phyloP scores from a whole-genome alignment of 148 eudicot species.

The Fagopyrum esculentum region DNA sequence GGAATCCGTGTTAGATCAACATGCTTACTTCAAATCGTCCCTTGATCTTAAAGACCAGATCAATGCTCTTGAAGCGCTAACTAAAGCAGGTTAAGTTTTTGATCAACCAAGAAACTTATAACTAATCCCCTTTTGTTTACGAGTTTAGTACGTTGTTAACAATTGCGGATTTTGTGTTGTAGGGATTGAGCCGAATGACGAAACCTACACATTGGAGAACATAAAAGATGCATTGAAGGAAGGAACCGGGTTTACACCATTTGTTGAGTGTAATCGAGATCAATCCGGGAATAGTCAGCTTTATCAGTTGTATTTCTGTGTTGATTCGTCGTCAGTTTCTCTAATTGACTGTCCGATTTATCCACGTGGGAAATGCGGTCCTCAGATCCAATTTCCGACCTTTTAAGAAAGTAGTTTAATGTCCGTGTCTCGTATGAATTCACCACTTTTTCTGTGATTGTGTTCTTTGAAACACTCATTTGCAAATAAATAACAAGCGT shows the following conservation, averaged over 20 bases:
- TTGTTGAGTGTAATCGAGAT: conserved; percentile 48
- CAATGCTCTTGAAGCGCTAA: conserved; percentile 30
- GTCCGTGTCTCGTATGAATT: too few species aligned
- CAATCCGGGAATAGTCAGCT: conserved; percentile 37
- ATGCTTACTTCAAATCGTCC: conserved; percentile 33
- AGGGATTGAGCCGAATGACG: conserved; percentile 52
- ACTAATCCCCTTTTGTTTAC: neutral
- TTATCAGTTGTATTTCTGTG: conserved; percentile 49
- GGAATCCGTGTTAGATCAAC: conserved; percentile 38
- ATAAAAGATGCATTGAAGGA: conserved; percentile 39
- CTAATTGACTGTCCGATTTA: conserved; percentile 42
- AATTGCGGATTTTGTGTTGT: neutral
- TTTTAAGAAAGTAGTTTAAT: neutral
- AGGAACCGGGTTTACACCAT: conserved; percentile 32
- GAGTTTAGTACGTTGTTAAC: neutral
- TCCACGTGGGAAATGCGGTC: conserved; percentile 44
- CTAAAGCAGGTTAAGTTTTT: conserved; percentile 26
- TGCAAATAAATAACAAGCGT: too few species aligned
- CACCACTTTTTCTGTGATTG: too few species aligned
- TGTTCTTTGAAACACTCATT: too few species aligned
- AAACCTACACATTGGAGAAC: conserved; percentile 22
- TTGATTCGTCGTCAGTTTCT: conserved; percentile 28
- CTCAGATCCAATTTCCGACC: conserved; percentile 31
- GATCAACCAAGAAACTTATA: too few species aligned
- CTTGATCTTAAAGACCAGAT: conserved; percentile 31